Evolutionary conservation across 441 rosid genomes (phyloP), one percentile per base, ranked within the genome.

Genomic region (Bruguiera hainesii): DNA sequence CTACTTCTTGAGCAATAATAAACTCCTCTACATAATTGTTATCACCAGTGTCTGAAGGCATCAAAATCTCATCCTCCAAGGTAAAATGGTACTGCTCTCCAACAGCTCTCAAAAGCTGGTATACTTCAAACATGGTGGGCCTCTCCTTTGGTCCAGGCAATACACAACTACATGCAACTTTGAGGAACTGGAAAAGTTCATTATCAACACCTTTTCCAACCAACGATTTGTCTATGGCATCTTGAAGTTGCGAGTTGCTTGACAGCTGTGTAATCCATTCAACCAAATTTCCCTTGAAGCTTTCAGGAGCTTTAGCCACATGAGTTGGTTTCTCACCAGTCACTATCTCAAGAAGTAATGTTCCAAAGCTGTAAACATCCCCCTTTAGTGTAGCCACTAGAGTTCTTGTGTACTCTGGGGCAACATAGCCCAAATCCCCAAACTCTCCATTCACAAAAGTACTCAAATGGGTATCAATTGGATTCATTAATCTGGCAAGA

Each of bases 1-100:
- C 49, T 23, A 42, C 78, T 29, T 81, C 81, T 67, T 76, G 86
- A 73, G 90, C 82, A 76, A 90, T 95, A 53, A 90, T 90, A 71
- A 90, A 93, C 77, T 88, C 97, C 73, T 82, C 89, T 0, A 88
- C 23, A 60, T 56, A 69, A 81, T 81, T 86, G 8, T 74, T 78
- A 68, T 76, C 81, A 74, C 81, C 86, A 61, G 68, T 67, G 58
- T 91, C 95, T 16, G 87, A 71, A 19, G 93, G 96, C 85, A 88
- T 64, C 79, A 82, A 63, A 73, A 88, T 76, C 64, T 93, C 95
- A 65, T 91, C 91, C 3, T 88, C 97, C 0, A 76, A 29, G 0
- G 89, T 87, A 74, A 93, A 93, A 74, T 88, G 66, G 63, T 72
- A 72, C 46, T 35, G 29, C 67, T 53, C 57, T 2, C 75, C 75